Percentiles rank a stretch among this genome's conserved stretches.
These are phyloP conservation scores for Sonneratia alba DNA, from an alignment of 345 rosid genomes.

Conservation along the genomic window DNA sequence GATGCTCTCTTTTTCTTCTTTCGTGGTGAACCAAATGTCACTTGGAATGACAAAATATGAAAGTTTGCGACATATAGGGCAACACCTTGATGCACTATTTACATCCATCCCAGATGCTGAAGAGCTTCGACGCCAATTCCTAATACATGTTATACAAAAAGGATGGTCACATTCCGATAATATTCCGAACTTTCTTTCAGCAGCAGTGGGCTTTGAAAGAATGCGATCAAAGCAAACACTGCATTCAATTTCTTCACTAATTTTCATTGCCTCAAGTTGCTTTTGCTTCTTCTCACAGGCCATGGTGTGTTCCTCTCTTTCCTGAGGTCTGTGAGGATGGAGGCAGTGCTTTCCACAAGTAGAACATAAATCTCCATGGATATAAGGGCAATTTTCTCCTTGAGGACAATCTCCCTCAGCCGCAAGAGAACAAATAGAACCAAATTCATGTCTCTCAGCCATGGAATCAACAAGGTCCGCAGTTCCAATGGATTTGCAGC, in stretches of 20 bases:
- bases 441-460: slow-evolving; percentile 40
- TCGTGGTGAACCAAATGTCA: slow-evolving; percentile 75
- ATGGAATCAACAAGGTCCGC: slow-evolving; percentile 23
- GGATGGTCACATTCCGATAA: slow-evolving; percentile 97
- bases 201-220: slow-evolving; percentile 55
- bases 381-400: slow-evolving; percentile 69
- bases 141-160: slow-evolving; percentile 79
- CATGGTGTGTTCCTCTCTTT: slow-evolving; percentile 67
- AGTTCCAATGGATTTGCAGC: slow-evolving; percentile 20
- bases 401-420: slow-evolving; percentile 78
- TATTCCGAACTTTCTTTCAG: slow-evolving; percentile 70
- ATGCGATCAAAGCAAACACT: slow-evolving; percentile 75
- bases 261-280: slow-evolving; percentile 53
- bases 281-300: slow-evolving; percentile 67
- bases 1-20: slow-evolving; percentile 71
- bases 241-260: slow-evolving; percentile 55
- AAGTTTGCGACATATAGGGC: slow-evolving; percentile 89
- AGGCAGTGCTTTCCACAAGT: slow-evolving; percentile 78
- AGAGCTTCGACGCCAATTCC: slow-evolving; percentile 85
- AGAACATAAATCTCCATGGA: slow-evolving; percentile 82
- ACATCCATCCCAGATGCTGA: slow-evolving; percentile 87
- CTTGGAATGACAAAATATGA: slow-evolving; percentile 95
- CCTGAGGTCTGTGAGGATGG: slow-evolving; percentile 75
- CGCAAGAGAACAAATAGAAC: slow-evolving; percentile 69
- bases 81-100: slow-evolving; percentile 67